These are phyloP conservation scores for Amniculicola lignicola DNA, from an alignment of 495 filamentous ascomycete genomes.

Conservation along the genomic window DNA sequence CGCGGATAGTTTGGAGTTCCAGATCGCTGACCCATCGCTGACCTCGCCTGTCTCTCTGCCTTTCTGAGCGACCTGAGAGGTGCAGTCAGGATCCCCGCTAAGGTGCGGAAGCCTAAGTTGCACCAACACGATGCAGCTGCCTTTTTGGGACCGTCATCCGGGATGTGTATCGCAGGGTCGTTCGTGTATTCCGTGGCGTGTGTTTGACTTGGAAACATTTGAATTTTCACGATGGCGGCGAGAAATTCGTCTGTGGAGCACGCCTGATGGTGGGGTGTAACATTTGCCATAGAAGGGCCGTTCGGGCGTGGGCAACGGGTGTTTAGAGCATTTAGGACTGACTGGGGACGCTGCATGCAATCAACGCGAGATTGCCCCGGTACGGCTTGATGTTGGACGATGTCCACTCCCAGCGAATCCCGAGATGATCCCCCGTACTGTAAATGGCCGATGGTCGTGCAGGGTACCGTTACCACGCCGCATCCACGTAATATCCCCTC, in stretches of 20 bases:
- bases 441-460: no score
- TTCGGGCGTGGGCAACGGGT: background rate
- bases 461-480: no score
- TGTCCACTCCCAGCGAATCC: no score
- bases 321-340: no score
- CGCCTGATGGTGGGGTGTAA: background rate
- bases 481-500: background rate
- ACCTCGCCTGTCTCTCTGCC: background rate
- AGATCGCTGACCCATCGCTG: background rate
- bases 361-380: no score
- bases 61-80: background rate
- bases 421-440: no score
- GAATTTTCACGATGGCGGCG: background rate
- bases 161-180: slow-evolving; percentile 5
- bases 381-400: no score
- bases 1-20: no score
- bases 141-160: slow-evolving; percentile 5
- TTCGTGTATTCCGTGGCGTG: background rate
- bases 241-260: background rate
- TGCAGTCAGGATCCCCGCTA: background rate
- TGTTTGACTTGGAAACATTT: background rate
- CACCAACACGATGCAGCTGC: background rate
- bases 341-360: no score
- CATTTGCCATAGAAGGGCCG: background rate
- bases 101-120: background rate